phyloP scores from a whole-genome alignment of 2,329 filamentous ascomycete genomes.

The Xylariaceae sp. region DNA sequence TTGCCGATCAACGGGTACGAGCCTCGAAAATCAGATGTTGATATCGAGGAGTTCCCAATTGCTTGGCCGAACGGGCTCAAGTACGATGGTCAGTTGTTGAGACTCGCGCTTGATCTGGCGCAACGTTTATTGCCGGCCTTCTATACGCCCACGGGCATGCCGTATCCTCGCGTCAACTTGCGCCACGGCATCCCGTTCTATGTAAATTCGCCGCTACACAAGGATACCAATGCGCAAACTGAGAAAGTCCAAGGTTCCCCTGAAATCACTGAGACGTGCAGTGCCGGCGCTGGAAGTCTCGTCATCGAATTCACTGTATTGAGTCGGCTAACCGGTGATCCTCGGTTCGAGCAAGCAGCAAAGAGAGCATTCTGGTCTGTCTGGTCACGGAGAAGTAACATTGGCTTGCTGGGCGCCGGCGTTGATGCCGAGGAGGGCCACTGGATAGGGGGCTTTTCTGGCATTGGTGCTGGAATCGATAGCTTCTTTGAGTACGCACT shows the following conservation, averaged over 20 bases:
- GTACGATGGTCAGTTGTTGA: constrained; percentile 84
- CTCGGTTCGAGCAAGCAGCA: constrained; percentile 80
- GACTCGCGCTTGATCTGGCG: constrained; percentile 82
- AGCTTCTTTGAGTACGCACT: constrained; percentile 98
- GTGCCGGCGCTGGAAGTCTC: constrained; percentile 90
- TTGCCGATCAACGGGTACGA: constrained; percentile 78
- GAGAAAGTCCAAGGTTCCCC: constrained; percentile 38
- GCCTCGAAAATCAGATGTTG: constrained; percentile 42
- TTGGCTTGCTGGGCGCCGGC: constrained; percentile 83
- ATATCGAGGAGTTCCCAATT: constrained; percentile 51
- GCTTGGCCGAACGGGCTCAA: constrained; percentile 69
- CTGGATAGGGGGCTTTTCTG: constrained; percentile 86
- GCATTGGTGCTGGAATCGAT: constrained; percentile 93
- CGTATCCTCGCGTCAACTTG: constrained; percentile 91
- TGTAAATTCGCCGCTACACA: constrained; percentile 73
- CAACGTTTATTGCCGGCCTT: constrained; percentile 85
- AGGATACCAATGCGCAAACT: constrained; percentile 41
- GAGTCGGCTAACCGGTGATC: constrained; percentile 79
- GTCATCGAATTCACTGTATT: constrained; percentile 90
- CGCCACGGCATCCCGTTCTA: constrained; percentile 91
- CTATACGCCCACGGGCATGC: constrained; percentile 82
- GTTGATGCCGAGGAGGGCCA: constrained; percentile 87
- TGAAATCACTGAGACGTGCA: constrained; percentile 94
- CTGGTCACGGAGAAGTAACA: constrained; percentile 80
- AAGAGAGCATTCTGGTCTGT: constrained; percentile 96